Base-by-base conservation (phyloP, 1,284 basidiomycete species). In the Quambalaria eucalypti region DNA sequence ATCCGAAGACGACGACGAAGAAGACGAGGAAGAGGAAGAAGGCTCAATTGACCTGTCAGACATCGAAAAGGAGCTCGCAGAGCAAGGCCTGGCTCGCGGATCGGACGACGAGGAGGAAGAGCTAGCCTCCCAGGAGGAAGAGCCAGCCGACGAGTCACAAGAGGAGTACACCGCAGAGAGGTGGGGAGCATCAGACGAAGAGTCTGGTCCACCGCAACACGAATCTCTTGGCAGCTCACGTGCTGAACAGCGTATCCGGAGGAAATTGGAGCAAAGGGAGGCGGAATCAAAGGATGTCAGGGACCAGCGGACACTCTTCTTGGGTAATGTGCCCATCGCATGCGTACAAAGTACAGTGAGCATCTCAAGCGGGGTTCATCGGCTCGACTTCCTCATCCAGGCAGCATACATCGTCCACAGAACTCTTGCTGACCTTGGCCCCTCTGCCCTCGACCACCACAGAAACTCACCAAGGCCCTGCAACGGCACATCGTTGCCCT, bases 241-340 rank as follows among this genome's bases (percentile, higher is more conserved):
- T 16, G 64, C 52, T 61, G 53, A 46, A 60, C n/a, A 28, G 57
- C 3, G 8, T 9, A n/a, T 50, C 21, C 14, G 46, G 28, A 59
- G 57, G 38, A 50, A 52, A 5, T 47, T 49, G 52, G 62, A 68
- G 47, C 62, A 48, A 59, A 72, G 59, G 21, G 48, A 54, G 48
- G 58, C 61, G 50, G 62, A 72, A 57, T 54, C 54, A 12, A 50
- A 62, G 50, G 38, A 57, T 48, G 52, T 49, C 56, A 81, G 86
- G 50, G 85, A 95, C 70, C 80, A 82, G 19, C 82, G 92, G 28
- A 95, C 92, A 1, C 80, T 96, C 51, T 98, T 97, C 73, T 77
- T 98, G n/a, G 93, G 93, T 9, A 97, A 97, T 73, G 78, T 97
- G 0, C 83, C 85, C 2, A 79, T 87, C 1, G 84, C 87, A 4